These are phyloP conservation scores for Podosphaera fusca DNA, from an alignment of 2,329 filamentous ascomycete species.

Conservation along the genomic window DNA sequence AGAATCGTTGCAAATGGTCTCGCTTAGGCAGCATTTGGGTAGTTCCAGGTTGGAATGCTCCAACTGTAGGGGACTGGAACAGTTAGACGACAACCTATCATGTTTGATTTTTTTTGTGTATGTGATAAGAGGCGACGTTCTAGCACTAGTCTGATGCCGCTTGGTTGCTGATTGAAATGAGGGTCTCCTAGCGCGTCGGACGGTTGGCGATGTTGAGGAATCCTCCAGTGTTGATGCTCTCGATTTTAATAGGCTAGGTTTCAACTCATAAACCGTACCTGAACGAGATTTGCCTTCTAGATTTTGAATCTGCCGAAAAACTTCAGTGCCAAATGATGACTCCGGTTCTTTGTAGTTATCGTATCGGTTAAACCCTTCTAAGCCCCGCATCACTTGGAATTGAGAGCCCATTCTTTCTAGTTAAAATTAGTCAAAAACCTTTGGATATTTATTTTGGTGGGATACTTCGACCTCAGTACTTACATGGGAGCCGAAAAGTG, in stretches of 20 bases:
- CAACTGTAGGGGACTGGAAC: background rate
- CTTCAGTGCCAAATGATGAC: background rate
- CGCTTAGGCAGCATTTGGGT: background rate
- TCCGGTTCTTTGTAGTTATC: background rate
- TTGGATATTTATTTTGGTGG: background rate
- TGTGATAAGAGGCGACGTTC: background rate
- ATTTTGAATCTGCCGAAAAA: background rate
- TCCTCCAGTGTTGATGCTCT: background rate
- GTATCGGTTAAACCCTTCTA: background rate
- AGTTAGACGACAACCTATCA: background rate
- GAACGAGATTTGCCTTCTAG: background rate
- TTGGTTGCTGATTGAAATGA: background rate
- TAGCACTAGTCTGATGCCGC: background rate
- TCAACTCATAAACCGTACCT: background rate
- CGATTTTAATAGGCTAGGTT: no score
- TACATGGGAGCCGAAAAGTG: background rate
- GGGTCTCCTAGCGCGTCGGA: background rate
- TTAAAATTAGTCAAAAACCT: background rate
- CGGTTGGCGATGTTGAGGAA: background rate
- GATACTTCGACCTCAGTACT: background rate
- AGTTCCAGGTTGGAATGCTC: background rate
- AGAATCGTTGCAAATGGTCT: background rate
- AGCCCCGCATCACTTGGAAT: background rate
- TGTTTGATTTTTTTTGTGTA: background rate
- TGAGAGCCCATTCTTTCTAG: background rate